Evolutionary conservation across 768 basidiomycete genomes (phyloP), one percentile per base, ranked within the genome.

Genomic region (Epithele typhae): DNA sequence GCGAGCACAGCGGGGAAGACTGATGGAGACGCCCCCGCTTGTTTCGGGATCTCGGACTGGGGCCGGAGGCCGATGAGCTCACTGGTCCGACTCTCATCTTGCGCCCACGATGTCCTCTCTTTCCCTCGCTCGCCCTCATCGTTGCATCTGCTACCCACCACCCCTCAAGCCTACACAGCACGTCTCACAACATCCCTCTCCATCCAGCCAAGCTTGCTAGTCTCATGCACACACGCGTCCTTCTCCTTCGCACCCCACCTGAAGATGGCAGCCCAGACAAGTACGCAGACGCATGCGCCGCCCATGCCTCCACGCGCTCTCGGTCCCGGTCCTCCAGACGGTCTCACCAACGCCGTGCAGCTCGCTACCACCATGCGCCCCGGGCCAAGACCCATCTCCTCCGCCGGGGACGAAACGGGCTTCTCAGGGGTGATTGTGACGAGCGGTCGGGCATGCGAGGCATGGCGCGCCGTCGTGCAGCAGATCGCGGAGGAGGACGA

Each of bases 241-340:
- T 79, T 25, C 56, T 79, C 11, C 62, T 78, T 44, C 68, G 74
- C 49, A 57, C 70, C 4, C 64, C 69, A 0, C 52, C 59, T 10
- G 53, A 62, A 25, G 63, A 63, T 23, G 55, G 54, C 5, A 42
- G 41, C 1, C 57, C 54, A 0, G 87, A 92, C 64, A 74, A 68
- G 22, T 92, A 92, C 59, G 78, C 82, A 50, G 48, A 57, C 0
- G 65, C 68, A 1, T 78, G 90, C 25, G 41, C 57, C 11, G 57
- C 62, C 1, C 67, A 65, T 7, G 78, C 76, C 7, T 87, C 59
- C 49, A 57, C 10, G 64, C 82, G 1, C 40, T 76, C 25, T 86
- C 82, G n/a, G 64, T 90, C 1, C 78, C 87, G 0, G 85, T 86
- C 4, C 76, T 92, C 36, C 81, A 89, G 60, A 89, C 89, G 0